Conservation (phyloP, 2,329 filamentous ascomycete species). For the Fusarium praegraminearum region DNA sequence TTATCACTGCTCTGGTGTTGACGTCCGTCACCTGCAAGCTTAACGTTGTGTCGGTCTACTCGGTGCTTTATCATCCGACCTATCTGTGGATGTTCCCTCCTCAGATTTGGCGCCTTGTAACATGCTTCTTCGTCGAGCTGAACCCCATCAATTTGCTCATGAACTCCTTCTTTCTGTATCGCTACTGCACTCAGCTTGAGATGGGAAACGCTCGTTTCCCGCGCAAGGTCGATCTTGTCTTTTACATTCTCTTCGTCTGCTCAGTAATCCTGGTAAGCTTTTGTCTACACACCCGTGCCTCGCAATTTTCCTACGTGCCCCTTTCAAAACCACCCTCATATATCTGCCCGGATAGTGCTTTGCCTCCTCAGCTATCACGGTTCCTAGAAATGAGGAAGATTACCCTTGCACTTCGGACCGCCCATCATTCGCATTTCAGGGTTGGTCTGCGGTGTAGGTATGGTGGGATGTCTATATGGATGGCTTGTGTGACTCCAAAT, state of each 20-base stretch:
- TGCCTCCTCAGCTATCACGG: conserved; percentile 78
- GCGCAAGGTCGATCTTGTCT: conserved; percentile 81
- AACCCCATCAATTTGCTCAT: conserved; percentile 67
- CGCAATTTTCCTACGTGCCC: conserved; percentile 31
- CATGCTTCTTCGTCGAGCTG: conserved; percentile 58
- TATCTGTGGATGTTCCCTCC: conserved; percentile 65
- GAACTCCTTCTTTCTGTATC: conserved; percentile 82
- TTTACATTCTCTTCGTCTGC: conserved; percentile 81
- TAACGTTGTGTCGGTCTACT: conserved; percentile 61
- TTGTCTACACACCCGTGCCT: conserved; percentile 42
- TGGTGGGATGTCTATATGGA: conserved; percentile 81
- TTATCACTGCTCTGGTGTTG: conserved; percentile 71
- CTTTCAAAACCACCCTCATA: conserved; percentile 60
- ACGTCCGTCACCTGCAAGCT: conserved; percentile 71
- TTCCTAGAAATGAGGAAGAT: conserved; percentile 89
- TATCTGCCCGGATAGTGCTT: conserved; percentile 83
- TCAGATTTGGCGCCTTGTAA: conserved; percentile 58
- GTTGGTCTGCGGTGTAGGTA: conserved; percentile 74
- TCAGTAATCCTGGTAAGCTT: conserved; percentile 81
- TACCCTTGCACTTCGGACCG: conserved; percentile 72
- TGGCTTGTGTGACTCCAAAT: conserved; percentile 72
- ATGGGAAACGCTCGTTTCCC: conserved; percentile 76
- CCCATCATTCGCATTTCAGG: conserved; percentile 77
- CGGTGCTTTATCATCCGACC: conserved; percentile 64
- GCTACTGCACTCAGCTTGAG: conserved; percentile 81